Evolutionary conservation across 2,329 filamentous ascomycete genomes (phyloP), one percentile per base, ranked within the genome.

Genomic region (Lachnellula occidentalis): DNA sequence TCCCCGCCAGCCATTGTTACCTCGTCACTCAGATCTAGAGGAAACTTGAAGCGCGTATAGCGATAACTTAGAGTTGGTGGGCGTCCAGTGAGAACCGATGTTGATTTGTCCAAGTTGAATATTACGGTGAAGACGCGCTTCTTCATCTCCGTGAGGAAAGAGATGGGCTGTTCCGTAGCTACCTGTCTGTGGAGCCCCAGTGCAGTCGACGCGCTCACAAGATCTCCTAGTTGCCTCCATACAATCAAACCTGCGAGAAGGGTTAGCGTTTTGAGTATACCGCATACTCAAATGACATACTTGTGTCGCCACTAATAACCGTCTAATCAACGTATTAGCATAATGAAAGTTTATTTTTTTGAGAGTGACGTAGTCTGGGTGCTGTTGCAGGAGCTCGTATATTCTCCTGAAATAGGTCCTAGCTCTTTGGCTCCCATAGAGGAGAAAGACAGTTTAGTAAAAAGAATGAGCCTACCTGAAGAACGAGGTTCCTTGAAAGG

Each of bases 1-100:
- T 70, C 61, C n/a, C 60, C 65, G 0, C 72, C 73, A 9, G 76
- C 73, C 2, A 71, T 70, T 21, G 81, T 67, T 0, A 79, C 67
- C 14, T 78, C 72, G 45, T 83, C 79, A 4, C 68, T 71, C 0
- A 85, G 63, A 59, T 84, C 82, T 0, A 84, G 68, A 0, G 81
- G 80, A 2, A 76, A 63, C 15, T 80, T 78, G 1, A 80, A 74
- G 6, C 74, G 74, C 46, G 75, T 78, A 61, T 82, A 84, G 1
- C 78, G 74, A 31, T 78, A 73, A 11, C 74, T 73, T 5, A 82
- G 64, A 2, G 76, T 65, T 0, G 81, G 81, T 0, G 81, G 82
- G 0, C 80, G 70, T 0, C 81, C 81, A 1, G 76, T 74, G 45
- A 82, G 81, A 0, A 77, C 72, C 0, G 78, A 74, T 0, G 72